Evolutionary conservation across 257 asterid species (phyloP), one percentile per base, ranked within the genome.

Genomic region (Solanum corneliomulleri): DNA sequence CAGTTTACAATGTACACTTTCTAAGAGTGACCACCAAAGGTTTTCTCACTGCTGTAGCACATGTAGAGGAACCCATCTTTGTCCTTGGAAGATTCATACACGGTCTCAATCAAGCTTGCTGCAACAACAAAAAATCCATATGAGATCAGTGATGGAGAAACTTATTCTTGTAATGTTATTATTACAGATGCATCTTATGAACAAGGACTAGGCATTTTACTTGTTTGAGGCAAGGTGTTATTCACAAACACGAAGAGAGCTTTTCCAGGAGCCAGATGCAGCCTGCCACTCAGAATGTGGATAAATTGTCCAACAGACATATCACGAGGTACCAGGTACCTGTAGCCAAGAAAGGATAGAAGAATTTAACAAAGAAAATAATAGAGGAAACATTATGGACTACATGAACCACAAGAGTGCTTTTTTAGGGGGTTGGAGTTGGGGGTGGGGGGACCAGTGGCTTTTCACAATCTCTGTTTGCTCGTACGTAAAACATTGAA

Each of bases 21-120:
- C 69, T 29, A 49, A 18, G 45, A 47, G 44, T 25, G 45, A 29
- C 98, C 98, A 29, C 98, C 98, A 72, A 96, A 96, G 71, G 99
- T 95, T 89, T 96, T 95, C 93, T 96, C 99, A 35, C 98, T 95
- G 92, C 99, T 95, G 95, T 96, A 96, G 93, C 98, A 95, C 98
- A 96, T 92, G 89, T 96, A 96, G 62, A 96, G 92, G 93, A 96
- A 96, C 78, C 99, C 99, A 89, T 95, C 99, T 35, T 92, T 92
- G 11, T 96, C 98, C 93, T 94, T 95, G 85, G 66, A 93, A 4
- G 98, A 92, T 60, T 94, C 93, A 52, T 95, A 96, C 70, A 95
- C 89, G 9, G 91, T 69, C 90, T 96, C 97, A 64, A 95, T 92
- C 95, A 95, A 89, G 87, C 94, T 93, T 3, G 99, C 99, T 96